Evolutionary conservation across 129 eudicot genomes (phyloP), one percentile per base, ranked within the genome.

Genomic region (Silybum marianum): DNA sequence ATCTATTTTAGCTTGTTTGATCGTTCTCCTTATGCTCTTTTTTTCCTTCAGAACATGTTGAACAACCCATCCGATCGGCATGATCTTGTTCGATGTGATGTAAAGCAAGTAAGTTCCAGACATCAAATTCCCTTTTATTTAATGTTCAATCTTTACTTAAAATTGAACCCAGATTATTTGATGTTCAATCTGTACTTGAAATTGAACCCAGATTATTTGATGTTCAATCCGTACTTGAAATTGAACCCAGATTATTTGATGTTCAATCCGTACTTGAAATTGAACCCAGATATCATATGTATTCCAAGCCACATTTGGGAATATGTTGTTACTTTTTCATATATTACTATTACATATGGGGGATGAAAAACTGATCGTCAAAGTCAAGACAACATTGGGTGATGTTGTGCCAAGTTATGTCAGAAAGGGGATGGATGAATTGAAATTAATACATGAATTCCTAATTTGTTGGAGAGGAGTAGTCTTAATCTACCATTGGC

Each of bases 71-170:
- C 81, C 78, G 99, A 96, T 86, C 88, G 92, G 18, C 99, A 96
- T 84, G 99, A 96, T 74, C 79, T 96, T 44, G 88, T 85, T 79
- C 91, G 99, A 67, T 25, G 24, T 44, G 98, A 96, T 73, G 97
- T 96, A 51, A 85, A 88, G 72, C 95, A 93, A 80, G 99, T 93
- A 90, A 36, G 96, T 86, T 58, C 73, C 62, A 65, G 2, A 26
- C 9, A 30, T 73, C 39, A 26, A 9, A 9, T 28, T 30, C 46
- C 16, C 4, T 28, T 25, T 30, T 28, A 28, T 28, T 28, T 28
- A 25, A 23, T 73, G 51, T 36, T 74, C 16, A 81, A 81, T 68
- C 60, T 65, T 9, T 25, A 75, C 44, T 44, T 18, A 3, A 48
- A 75, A 9, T 38, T 51, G n/a, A n/a, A n/a, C n/a, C n/a, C n/a